A percentile compares a stretch with the other conserved stretches of the same genome.
These are phyloP conservation scores for Penicillium sp. DNA, from an alignment of 2,329 filamentous ascomycete genomes.

Conservation along the genomic window DNA sequence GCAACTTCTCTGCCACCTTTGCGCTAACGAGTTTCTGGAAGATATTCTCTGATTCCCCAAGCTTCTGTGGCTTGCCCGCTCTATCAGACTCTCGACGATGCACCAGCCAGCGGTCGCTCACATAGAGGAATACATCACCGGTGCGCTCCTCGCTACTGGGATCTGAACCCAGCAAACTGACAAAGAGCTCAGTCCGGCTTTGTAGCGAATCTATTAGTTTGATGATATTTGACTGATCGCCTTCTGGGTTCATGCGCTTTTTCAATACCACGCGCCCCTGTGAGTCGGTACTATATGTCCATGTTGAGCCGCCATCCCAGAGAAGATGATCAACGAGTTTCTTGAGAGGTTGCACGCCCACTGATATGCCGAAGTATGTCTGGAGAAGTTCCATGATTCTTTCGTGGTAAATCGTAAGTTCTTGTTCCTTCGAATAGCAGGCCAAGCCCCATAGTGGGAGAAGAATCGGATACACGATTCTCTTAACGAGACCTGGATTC, in stretches of 20 bases:
- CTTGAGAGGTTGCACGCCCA: conserved; percentile 34
- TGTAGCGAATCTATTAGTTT: conserved; percentile 36
- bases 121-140: conserved; percentile 43
- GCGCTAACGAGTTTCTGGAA: conserved; percentile 40
- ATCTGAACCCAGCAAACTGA: conserved; percentile 37
- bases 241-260: conserved; percentile 19
- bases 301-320: conserved; percentile 40
- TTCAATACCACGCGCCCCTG: conserved; percentile 27
- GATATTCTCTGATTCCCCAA: conserved; percentile 28
- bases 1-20: conserved; percentile 42
- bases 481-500: conserved; percentile 44
- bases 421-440: conserved; percentile 36
- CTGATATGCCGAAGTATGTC: conserved; percentile 43
- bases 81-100: conserved; percentile 16
- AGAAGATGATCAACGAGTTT: conserved; percentile 43
- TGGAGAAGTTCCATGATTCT: conserved; percentile 34
- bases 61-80: conserved; percentile 10
- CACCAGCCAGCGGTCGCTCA: conserved; percentile 44
- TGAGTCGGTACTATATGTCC: conserved; percentile 33
- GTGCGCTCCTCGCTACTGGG: conserved; percentile 41
- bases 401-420: conserved; percentile 26
- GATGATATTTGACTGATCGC: conserved; percentile 29
- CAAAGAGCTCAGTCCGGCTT: conserved; percentile 37
- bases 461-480: conserved; percentile 40
- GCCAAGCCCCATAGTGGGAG: conserved; percentile 44